These are phyloP conservation scores for Ophiocordyceps sinensis DNA, from an alignment of 2,329 filamentous ascomycete genomes.

Conservation along the genomic window DNA sequence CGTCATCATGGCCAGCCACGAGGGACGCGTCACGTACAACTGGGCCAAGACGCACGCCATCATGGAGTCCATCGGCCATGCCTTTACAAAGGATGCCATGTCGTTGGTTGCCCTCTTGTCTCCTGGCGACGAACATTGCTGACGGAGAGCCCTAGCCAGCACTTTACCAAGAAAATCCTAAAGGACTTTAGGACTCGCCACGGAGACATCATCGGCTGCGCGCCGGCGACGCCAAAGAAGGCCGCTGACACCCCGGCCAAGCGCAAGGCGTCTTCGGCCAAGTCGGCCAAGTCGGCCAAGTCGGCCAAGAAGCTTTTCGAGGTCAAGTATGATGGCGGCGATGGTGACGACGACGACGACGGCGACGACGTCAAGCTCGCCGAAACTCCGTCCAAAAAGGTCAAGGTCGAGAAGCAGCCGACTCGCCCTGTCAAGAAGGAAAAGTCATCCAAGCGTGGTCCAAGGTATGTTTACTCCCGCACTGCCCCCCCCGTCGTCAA, in stretches of 20 bases:
- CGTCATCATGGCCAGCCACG: conserved; percentile 14
- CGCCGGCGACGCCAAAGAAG: conserved; percentile 9
- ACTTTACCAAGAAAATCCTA: conserved; percentile 23
- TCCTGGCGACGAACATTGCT: background rate
- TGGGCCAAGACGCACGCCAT: conserved; percentile 17
- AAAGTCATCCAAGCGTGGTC: background rate
- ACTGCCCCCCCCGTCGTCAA: too few species aligned
- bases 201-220: conserved; percentile 3
- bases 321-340: conserved; percentile 5
- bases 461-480: too few species aligned
- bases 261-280: conserved; percentile 4
- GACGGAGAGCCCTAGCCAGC: conserved; percentile 16
- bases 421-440: conserved; percentile 7
- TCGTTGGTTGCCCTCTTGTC: conserved; percentile 13
- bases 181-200: conserved; percentile 18
- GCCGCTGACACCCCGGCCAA: conserved; percentile 1
- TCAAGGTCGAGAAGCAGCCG: conserved; percentile 13
- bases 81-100: conserved; percentile 23
- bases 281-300: background rate
- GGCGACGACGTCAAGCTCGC: background rate
- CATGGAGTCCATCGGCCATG: conserved; percentile 19
- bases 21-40: conserved; percentile 14
- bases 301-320: conserved; percentile 5
- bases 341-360: background rate
- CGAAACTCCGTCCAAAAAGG: conserved; percentile 13